A percentile compares a stretch with the other conserved stretches of the same genome.
Conservation (phyloP, 345 rosid genomes). For the Hypericum androsaemum region DNA sequence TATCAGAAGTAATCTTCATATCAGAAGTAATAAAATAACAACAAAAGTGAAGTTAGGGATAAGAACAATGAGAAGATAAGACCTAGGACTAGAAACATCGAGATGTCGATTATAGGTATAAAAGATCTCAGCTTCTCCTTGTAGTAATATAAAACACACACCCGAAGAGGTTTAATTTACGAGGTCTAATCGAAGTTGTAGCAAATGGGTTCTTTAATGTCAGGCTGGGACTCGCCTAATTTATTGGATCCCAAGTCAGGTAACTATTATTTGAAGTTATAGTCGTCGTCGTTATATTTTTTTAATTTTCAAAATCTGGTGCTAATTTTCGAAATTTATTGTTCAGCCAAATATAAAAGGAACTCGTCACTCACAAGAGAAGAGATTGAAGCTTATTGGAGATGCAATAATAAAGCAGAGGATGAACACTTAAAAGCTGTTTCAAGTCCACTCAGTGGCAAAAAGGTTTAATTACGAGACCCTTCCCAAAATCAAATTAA, state of each 20-base stretch:
- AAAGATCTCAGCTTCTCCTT: background rate
- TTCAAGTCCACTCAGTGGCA: constrained; percentile 14
- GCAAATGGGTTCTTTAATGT: constrained; percentile 89
- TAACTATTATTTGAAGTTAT: constrained; percentile 12
- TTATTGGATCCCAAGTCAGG: constrained; percentile 39
- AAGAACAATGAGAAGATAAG: constrained; percentile 16
- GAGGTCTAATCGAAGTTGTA: background rate
- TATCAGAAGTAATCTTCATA: no score
- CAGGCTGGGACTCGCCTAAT: constrained; percentile 80
- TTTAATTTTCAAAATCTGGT: background rate
- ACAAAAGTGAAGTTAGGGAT: constrained; percentile 10
- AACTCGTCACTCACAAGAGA: constrained; percentile 62
- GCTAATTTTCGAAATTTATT: background rate
- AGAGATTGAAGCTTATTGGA: constrained; percentile 76
- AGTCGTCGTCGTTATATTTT: background rate
- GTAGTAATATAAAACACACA: background rate
- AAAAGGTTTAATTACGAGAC: constrained; percentile 6
- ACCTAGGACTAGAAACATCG: background rate
- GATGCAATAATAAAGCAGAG: constrained; percentile 44
- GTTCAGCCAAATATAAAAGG: constrained; percentile 39
- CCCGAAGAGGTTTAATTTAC: background rate
- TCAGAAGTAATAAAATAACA: background rate
- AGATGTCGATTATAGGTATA: no score
- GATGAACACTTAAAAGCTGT: constrained; percentile 44
- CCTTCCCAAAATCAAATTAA: background rate